Evolutionary conservation across 176 grass and related monocot genomes (phyloP), one percentile per base, ranked within the genome.

Genomic region (Canna indica): DNA sequence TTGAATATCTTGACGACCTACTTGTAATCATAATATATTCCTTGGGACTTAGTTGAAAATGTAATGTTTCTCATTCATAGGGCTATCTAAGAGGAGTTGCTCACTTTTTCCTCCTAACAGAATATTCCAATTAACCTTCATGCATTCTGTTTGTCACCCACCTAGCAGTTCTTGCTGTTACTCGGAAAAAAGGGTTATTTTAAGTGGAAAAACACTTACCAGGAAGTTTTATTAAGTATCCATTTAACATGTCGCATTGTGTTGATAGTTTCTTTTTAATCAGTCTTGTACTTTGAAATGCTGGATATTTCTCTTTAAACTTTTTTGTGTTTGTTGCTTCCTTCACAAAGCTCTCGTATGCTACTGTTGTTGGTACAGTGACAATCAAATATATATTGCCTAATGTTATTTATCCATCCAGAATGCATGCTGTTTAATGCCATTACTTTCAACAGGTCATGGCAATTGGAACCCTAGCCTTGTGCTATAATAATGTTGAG

Each of bases 401-500:
- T 44, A 44, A 44, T 8, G n/a, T n/a, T n/a, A n/a, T n/a, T n/a
- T n/a, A n/a, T n/a, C n/a, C 27, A 17, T 13, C 15, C 17, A 9
- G 54, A 24, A 16, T 18, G 22, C 10, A 20, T 61, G 38, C 36
- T 42, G 64, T 38, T 24, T 41, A 36, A 1, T 59, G 3, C 3
- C 64, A n/a, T 79, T 72, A 47, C 24, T 33, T 81, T 18, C 87
- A 81, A 79, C 82, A 92, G 94, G 84, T 97, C 68, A 92, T 97
- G 94, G 94, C 88, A 60, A 97, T 97, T 74, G 94, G 89, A 71
- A 97, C 94, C 39, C 77, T 80, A 61, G 88, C 94, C 45, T 45
- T 97, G 68, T 97, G 94, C 84, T 97, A 92, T 66, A 92, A 92
- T 63, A 92, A 97, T 18, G 84, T 92, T 69, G 83, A 92, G 69